Base-by-base conservation (phyloP, 2,329 filamentous ascomycete genomes). In the Hypomyces perniciosus region DNA sequence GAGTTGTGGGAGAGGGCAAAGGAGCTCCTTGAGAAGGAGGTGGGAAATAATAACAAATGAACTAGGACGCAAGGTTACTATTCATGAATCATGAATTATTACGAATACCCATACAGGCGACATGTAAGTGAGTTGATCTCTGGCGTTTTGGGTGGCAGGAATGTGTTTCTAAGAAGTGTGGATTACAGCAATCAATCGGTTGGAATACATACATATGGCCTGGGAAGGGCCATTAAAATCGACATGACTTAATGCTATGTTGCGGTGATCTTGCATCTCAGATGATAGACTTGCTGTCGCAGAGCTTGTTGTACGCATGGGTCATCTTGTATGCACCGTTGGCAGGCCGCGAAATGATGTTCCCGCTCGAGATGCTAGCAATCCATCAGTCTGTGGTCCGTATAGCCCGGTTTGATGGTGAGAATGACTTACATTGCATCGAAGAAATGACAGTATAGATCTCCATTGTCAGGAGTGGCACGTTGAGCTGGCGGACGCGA, bases 1-100 rank as follows among this genome's bases (percentile, higher is more conserved):
- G 89, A 96, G 69, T 71, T 95, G 41, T 86, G 92, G 82, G 76
- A 54, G 5, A 69, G 67, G 48, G 68, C 68, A 10, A 67, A 65
- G 50, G 62, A 59, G 8, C 64, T 72, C 28, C 55, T 74, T 41
- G 65, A 72, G 53, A 65, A 62, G 50, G 57, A 65, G n/a, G 55
- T 54, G 13, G 56, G 55, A 4, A 58, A 61, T 12, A 41, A 56
- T 6, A 60, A 51, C 40, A 48, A 51, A 30, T 37, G 46, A 27
- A 20, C 20, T 20, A 20, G 20, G 20, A 3, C 3, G 20, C 20
- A 20, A 2, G 20, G 2, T 20, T 20, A 20, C 3, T 20, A 20
- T 3, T 20, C 20, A 20, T 20, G 20, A 20, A 20, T 20, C 20
- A 20, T 20, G 20, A 20, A 20, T 20, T 20, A 20, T 20, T 20